A percentile compares a stretch with the other conserved stretches of the same genome.
Evolutionary conservation across 139 green algal species (phyloP).

Genomic region (Chlamydomonas sp.): DNA sequence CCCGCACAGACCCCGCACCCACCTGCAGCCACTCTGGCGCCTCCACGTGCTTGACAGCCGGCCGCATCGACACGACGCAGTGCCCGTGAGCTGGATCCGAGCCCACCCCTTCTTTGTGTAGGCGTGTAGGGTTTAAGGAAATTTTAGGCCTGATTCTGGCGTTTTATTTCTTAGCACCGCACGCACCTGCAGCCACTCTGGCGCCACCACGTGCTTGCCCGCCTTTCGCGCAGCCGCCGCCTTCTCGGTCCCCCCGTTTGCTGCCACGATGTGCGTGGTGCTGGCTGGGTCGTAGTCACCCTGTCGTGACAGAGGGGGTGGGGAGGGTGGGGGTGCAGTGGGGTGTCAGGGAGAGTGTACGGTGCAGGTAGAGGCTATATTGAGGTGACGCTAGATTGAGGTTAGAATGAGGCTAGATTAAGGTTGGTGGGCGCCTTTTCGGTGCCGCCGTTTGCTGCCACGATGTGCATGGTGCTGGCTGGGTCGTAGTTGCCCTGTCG

Average conservation of each 20-base stretch:
- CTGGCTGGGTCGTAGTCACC: neutral
- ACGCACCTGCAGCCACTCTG: constrained; percentile 13
- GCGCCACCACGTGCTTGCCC: constrained; percentile 12
- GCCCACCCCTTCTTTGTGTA: no score
- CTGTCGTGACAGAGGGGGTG: neutral
- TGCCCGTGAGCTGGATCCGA: no score
- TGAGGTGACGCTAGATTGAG: neutral
- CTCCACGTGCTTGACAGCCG: no score
- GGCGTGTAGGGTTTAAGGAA: no score
- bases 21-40: no score
- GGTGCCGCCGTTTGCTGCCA: constrained; percentile 22
- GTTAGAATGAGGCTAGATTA: no score
- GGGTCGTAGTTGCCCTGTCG: neutral
- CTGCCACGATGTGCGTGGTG: constrained; percentile 30
- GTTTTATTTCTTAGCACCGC: no score
- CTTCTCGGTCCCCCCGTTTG: constrained; percentile 23
- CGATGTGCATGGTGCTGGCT: constrained; percentile 20
- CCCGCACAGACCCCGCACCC: no score
- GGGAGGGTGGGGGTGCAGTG: neutral
- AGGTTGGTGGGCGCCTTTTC: constrained; percentile 29
- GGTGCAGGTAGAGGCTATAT: neutral
- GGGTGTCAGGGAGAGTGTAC: neutral
- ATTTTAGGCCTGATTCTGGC: no score
- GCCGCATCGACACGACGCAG: no score
- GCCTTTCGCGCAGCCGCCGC: neutral